Evolutionary conservation across 306 rosid genomes (phyloP).

Genomic region (Adenanthera pavonina): DNA sequence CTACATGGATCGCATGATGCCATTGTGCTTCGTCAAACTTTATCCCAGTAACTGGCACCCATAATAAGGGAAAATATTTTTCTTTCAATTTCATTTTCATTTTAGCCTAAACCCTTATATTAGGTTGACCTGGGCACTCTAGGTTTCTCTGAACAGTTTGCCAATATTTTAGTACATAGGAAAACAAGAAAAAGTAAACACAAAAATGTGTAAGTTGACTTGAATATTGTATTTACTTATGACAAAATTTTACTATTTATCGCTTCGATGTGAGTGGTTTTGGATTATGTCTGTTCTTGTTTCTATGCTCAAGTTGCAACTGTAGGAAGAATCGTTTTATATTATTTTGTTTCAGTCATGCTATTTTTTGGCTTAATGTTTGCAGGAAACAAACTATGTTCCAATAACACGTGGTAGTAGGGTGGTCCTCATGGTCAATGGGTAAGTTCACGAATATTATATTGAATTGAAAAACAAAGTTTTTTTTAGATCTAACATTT

Average conservation of each 20-base stretch:
- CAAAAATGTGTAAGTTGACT: constrained; percentile 17
- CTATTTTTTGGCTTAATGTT: constrained; percentile 25
- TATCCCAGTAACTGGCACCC: neutral
- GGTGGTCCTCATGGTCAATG: constrained; percentile 93
- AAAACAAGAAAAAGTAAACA: neutral
- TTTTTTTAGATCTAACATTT: constrained; percentile 6
- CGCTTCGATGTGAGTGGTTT: neutral
- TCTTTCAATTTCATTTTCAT: neutral
- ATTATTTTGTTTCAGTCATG: constrained; percentile 25
- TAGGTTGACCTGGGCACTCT: neutral
- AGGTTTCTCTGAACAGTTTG: neutral
- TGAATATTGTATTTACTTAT: constrained; percentile 21
- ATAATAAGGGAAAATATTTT: neutral
- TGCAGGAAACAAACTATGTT: constrained; percentile 89
- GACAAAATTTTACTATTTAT: constrained; percentile 2
- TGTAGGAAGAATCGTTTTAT: neutral
- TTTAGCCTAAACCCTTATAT: neutral
- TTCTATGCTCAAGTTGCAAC: constrained; percentile 8
- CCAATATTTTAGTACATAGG: constrained; percentile 18
- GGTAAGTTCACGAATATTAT: constrained; percentile 59
- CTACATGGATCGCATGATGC: no score
- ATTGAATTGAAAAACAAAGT: constrained; percentile 15
- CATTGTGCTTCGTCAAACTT: no score
- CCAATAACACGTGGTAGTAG: constrained; percentile 87
- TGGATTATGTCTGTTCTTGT: neutral